Percentiles rank a stretch among this genome's conserved stretches.
Evolutionary conservation across 495 filamentous ascomycete genomes (phyloP).

Genomic region (Wilcoxina mikolae): DNA sequence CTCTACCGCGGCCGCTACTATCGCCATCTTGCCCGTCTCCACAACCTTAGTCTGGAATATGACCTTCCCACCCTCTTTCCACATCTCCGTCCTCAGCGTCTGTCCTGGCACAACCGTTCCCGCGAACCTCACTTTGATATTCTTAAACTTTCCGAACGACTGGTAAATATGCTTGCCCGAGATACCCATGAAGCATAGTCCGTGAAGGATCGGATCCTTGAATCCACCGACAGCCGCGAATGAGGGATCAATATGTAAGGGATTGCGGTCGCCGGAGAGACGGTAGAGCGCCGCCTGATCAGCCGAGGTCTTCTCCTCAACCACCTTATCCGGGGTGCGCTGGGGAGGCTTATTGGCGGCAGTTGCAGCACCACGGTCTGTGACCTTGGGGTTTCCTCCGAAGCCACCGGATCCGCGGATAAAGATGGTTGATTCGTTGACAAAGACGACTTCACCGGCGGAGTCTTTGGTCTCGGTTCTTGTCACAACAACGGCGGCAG

Average conservation of each 20-base stretch:
- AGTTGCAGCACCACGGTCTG: slow-evolving; percentile 63
- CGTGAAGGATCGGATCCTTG: slow-evolving; percentile 88
- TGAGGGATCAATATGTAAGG: slow-evolving; percentile 84
- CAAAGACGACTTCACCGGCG: slow-evolving; percentile 81
- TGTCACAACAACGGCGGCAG: slow-evolving; percentile 67
- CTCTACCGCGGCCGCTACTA: slow-evolving; percentile 77
- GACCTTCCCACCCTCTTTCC: slow-evolving; percentile 81
- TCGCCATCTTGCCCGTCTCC: slow-evolving; percentile 90
- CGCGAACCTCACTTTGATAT: slow-evolving; percentile 92
- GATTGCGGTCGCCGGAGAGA: slow-evolving; percentile 82
- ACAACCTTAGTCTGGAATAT: slow-evolving; percentile 88
- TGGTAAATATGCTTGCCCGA: slow-evolving; percentile 78
- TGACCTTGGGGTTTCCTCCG: slow-evolving; percentile 65
- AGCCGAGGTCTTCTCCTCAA: slow-evolving; percentile 79
- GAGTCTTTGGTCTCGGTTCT: slow-evolving; percentile 65
- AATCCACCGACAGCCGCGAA: slow-evolving; percentile 94
- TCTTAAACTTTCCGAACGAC: slow-evolving; percentile 72
- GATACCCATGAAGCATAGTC: slow-evolving; percentile 88
- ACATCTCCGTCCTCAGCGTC: slow-evolving; percentile 94
- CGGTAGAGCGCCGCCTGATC: slow-evolving; percentile 95
- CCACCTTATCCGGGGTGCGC: slow-evolving; percentile 61
- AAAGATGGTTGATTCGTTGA: slow-evolving; percentile 88
- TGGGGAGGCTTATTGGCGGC: slow-evolving; percentile 62
- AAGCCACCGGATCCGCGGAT: slow-evolving; percentile 88
- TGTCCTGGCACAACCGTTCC: slow-evolving; percentile 86